phyloP scores from a whole-genome alignment of 129 eudicot species.

The Flaveria brownii region DNA sequence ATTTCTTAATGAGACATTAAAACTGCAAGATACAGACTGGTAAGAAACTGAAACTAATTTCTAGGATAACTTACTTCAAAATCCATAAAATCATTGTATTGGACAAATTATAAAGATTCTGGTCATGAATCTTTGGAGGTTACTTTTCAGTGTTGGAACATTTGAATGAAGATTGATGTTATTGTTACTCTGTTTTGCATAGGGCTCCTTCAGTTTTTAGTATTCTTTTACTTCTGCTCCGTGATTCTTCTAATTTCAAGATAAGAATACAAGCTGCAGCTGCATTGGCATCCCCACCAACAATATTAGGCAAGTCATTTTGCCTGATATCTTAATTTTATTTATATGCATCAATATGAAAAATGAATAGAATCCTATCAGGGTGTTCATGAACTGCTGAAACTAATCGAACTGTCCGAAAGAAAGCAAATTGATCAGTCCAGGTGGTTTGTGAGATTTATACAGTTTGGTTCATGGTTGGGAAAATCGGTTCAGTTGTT shows the following conservation, averaged over 20 bases:
- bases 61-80: not conserved
- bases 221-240: constrained; percentile 72
- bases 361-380: too few relatives aligned
- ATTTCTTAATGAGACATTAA: constrained; percentile 72
- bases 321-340: constrained; percentile 1
- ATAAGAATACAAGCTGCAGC: constrained; percentile 97
- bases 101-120: not conserved
- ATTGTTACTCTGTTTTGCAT: constrained; percentile 29
- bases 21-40: constrained; percentile 76
- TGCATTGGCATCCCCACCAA: constrained; percentile 87
- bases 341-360: not conserved
- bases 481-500: not conserved
- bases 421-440: not conserved
- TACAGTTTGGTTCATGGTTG: not conserved
- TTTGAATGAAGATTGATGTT: not conserved
- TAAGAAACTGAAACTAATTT: constrained; percentile 34
- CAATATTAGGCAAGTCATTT: constrained; percentile 53
- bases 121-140: not conserved
- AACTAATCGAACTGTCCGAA: not conserved
- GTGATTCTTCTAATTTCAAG: constrained; percentile 89
- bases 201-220: constrained; percentile 92
- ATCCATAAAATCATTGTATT: not conserved
- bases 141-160: not conserved
- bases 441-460: not conserved
- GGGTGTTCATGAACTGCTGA: not conserved